Base-by-base conservation (phyloP, 1,284 basidiomycete species). In the Marasmius sp. region DNA sequence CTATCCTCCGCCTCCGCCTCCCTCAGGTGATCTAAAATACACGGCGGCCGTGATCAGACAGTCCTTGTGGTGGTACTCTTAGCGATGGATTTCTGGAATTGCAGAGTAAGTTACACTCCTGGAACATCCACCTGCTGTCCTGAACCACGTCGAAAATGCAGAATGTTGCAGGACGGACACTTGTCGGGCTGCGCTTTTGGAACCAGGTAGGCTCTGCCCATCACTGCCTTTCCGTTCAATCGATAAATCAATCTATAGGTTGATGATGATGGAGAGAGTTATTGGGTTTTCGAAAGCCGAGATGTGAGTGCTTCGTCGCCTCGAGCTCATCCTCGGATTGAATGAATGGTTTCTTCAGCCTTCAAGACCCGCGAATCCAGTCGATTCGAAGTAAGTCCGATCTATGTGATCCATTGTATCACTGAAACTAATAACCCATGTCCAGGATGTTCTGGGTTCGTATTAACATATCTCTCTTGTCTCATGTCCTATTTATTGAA, bases 81-180 rank as follows among this genome's bases (percentile, higher is more conserved):
- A 38, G 91, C 95, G 0, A 91, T 95, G 83, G 95, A 98, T 77
- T 98, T 98, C 73, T 97, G 95, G 96, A 97, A 96, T 71, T 95
- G 94, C 67, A 79, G 93, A 71, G 93, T 94, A 69, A 64, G 85
- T 73, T 33, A 37, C 27, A 12, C 36, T 53, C 6, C 53, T 58
- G 33, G 16, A 60, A 9, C 27, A 10, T 45, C 43, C 39, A n/a
- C 16, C 11, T 14, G 62, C 62, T 37, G 58, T 58, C 56, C 3
- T 27, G 22, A 48, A 38, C 45, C 58, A 43, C n/a, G 56, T 22
- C 22, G 33, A 38, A 63, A 6, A 43, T 49, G 41, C 68, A 95
- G 89, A 98, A 98, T 70, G 93, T 98, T 22, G 87, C 95, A 0
- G 95, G 95, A 2, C 81, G 96, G 64, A 94, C 91, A 10, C 80